A percentile compares a stretch with the other conserved stretches of the same genome.
Evolutionary conservation across 2,329 filamentous ascomycete genomes (phyloP).

Genomic region (Thelonectria rubi): DNA sequence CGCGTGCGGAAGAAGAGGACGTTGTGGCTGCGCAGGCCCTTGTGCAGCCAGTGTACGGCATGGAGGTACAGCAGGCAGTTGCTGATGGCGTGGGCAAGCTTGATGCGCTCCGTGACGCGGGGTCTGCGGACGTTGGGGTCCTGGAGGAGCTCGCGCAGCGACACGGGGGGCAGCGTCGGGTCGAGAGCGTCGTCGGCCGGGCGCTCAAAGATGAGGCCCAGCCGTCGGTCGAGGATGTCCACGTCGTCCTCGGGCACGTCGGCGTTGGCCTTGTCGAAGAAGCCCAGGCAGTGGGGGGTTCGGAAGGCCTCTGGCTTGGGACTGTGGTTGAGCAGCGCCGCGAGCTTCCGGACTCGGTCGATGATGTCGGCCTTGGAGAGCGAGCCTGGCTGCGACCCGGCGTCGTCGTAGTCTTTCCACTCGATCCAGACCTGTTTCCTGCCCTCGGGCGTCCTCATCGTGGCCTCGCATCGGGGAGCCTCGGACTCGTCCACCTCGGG

Average conservation of each 20-base stretch:
- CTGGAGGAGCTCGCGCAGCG: constrained; percentile 58
- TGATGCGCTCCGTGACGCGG: constrained; percentile 60
- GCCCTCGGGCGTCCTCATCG: constrained; percentile 48
- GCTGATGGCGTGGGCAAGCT: constrained; percentile 60
- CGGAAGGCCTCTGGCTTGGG: constrained; percentile 60
- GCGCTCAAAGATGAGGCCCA: constrained; percentile 64
- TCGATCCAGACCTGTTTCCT: constrained; percentile 58
- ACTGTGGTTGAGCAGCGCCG: constrained; percentile 56
- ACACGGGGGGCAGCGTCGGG: constrained; percentile 52
- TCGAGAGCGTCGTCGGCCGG: constrained; percentile 51
- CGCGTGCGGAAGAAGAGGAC: constrained; percentile 59
- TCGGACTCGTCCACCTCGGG: constrained; percentile 46
- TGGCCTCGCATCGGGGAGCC: constrained; percentile 51
- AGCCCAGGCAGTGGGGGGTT: constrained; percentile 61
- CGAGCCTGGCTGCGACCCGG: constrained; percentile 47
- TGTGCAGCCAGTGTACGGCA: constrained; percentile 66
- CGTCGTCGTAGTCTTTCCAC: constrained; percentile 58
- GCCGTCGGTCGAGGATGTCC: constrained; percentile 53
- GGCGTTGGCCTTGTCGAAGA: constrained; percentile 56
- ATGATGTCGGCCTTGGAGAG: constrained; percentile 55
- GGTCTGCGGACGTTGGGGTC: constrained; percentile 51
- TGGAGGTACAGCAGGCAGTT: constrained; percentile 65
- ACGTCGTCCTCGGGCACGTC: constrained; percentile 49
- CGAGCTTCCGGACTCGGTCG: constrained; percentile 57
- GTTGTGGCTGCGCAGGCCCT: constrained; percentile 63